Base-by-base conservation (phyloP, 371 early-diverging fungal genomes). In the Mortierella sp. region DNA sequence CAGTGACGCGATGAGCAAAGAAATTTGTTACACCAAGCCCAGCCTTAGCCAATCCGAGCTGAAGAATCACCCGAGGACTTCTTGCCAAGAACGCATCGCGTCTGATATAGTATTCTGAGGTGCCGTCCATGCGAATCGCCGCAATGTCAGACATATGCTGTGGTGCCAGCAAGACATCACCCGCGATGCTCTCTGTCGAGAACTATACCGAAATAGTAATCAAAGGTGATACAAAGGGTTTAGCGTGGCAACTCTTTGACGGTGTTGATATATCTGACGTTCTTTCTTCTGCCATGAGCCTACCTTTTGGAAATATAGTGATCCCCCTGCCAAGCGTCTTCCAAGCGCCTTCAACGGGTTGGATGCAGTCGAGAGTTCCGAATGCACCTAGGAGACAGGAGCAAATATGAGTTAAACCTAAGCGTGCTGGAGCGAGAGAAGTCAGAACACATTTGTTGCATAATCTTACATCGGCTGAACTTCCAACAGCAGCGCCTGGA, bases 151-250 rank as follows among this genome's bases (percentile, higher is more conserved):
- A 90, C 50, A 90, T 81, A 27, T 78, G 72, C 41, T 79, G 78
- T 15, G 92, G 92, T 5, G 91, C 88, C 50, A 93, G 59, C 55
- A 93, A 78, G n/a, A 92, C 81, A 64, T 92, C 93, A 17, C 90
- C 92, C 5, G 89, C 72, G 6, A 59, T 32, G 6, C 70, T 73
- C 4, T 82, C 72, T 12, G 92, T 92, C 17, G 83, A 81, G 44
- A 89, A 88, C 86, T 91, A 79, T 56, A 8, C 4, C 1, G 30
- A n/a, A n/a, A n/a, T n/a, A n/a, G n/a, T n/a, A n/a, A n/a, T n/a
- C n/a, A n/a, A n/a, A n/a, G n/a, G n/a, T n/a, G n/a, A n/a, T n/a
- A n/a, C n/a, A n/a, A n/a, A n/a, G n/a, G n/a, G 37, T 34, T 31
- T 53, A 15, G 21, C 31, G 31, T n/a, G n/a, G n/a, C n/a, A n/a